Conservation (phyloP, 805 yeast species). For the Jamesozyma spencerorum region DNA sequence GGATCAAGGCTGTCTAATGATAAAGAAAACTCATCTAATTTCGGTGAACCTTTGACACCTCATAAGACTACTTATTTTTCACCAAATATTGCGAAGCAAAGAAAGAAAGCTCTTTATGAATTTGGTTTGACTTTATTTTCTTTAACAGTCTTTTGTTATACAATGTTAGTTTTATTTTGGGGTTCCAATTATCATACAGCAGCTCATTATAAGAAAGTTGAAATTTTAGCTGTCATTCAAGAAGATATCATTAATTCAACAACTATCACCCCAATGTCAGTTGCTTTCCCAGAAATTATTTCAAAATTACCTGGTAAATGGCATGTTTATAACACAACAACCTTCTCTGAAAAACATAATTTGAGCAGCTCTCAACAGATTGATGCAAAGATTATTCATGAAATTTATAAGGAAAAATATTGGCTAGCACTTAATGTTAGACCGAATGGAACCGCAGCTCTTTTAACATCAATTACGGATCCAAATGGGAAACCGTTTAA, state of each 20-base stretch:
- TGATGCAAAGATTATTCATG: constrained; percentile 33
- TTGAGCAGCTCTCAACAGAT: constrained; percentile 13
- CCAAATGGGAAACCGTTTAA: constrained; percentile 13
- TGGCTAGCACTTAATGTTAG: constrained; percentile 56
- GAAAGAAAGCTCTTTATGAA: background rate
- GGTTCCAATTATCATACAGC: constrained; percentile 25
- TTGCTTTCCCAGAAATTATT: constrained; percentile 1
- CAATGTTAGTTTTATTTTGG: constrained; percentile 28
- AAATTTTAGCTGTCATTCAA: constrained; percentile 2
- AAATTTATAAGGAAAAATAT: constrained; percentile 45
- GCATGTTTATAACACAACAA: constrained; percentile 22
- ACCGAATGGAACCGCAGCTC: constrained; percentile 35
- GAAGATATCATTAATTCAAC: background rate
- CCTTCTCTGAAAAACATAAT: constrained; percentile 16
- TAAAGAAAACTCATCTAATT: background rate
- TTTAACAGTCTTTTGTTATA: constrained; percentile 15
- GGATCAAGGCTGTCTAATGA: no score
- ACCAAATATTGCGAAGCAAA: background rate
- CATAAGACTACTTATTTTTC: background rate
- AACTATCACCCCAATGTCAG: background rate
- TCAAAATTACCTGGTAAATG: constrained; percentile 20
- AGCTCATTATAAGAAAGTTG: background rate
- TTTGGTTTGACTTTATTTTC: constrained; percentile 4
- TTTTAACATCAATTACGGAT: constrained; percentile 19
- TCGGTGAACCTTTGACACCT: background rate